Evolutionary conservation across 768 basidiomycete species (phyloP).

Genomic region (Lactarius pseudohatsudake): DNA sequence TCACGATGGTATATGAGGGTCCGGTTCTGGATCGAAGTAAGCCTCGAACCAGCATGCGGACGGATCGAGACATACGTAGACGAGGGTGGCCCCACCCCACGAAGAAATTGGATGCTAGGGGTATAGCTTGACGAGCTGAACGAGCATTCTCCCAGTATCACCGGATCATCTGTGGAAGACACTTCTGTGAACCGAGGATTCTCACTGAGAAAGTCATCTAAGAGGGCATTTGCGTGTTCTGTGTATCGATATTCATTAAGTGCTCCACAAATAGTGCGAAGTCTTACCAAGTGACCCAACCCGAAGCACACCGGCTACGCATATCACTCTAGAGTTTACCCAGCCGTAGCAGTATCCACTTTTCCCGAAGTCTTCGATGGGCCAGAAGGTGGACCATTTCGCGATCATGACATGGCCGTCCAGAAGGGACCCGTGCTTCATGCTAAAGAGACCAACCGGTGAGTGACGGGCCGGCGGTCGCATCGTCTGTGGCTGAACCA

Average conservation of each 20-base stretch:
- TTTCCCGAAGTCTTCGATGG: constrained; percentile 23
- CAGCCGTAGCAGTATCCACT: constrained; percentile 28
- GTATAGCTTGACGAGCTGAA: constrained; percentile 5
- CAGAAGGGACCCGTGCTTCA: background rate
- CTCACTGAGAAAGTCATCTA: constrained; percentile 21
- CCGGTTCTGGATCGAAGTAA: constrained; percentile 15
- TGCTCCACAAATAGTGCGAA: background rate
- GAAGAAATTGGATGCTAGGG: constrained; percentile 15
- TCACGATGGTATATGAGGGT: constrained; percentile 12
- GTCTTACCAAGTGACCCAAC: constrained; percentile 19
- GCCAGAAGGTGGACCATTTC: constrained; percentile 26
- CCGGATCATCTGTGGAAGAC: constrained; percentile 20
- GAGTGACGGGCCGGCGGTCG: constrained; percentile 20
- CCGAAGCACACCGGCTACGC: constrained; percentile 25
- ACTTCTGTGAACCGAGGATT: constrained; percentile 24
- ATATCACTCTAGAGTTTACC: constrained; percentile 21
- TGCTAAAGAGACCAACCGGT: background rate
- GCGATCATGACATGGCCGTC: constrained; percentile 24
- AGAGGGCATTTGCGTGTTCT: constrained; percentile 17
- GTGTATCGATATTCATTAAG: background rate
- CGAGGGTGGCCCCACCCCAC: background rate
- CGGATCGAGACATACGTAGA: constrained; percentile 6
- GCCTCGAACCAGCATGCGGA: background rate
- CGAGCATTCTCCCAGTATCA: constrained; percentile 22
- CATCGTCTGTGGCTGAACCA: constrained; percentile 1